Percentiles rank a stretch among this genome's conserved stretches.
These are phyloP conservation scores for Leptomonas pyrrhocoris DNA, from an alignment of 208 protist genomes.

Conservation along the genomic window DNA sequence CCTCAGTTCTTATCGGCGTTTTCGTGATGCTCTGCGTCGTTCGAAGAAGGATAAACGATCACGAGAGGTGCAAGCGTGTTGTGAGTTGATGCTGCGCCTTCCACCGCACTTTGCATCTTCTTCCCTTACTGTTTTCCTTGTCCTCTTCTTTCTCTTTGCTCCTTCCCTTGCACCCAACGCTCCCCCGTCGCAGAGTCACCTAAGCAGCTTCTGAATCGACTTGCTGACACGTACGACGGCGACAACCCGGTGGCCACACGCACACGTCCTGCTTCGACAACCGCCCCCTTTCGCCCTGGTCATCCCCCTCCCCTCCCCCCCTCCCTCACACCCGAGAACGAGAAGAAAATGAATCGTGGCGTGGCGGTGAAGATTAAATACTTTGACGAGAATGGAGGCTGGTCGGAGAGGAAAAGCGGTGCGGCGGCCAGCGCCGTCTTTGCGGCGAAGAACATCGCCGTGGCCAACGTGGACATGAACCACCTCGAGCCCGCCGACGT, in stretches of 20 bases:
- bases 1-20: too few species aligned
- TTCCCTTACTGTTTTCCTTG: slow-evolving; percentile 1
- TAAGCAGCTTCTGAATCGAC: slow-evolving; percentile 17
- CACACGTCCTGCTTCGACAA: too few species aligned
- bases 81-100: neutral
- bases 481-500: slow-evolving; percentile 46
- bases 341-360: slow-evolving; percentile 22
- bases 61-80: neutral
- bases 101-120: slow-evolving; percentile 4
- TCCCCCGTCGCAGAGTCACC: neutral
- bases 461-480: slow-evolving; percentile 70
- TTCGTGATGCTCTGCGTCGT: too few species aligned
- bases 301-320: neutral
- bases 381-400: slow-evolving; percentile 68
- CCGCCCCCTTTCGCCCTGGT: too few species aligned
- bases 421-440: slow-evolving; percentile 24
- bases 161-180: too few species aligned
- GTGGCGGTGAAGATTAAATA: slow-evolving; percentile 66
- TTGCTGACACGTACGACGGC: slow-evolving; percentile 10
- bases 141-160: slow-evolving; percentile 6
- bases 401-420: slow-evolving; percentile 54
- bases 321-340: neutral
- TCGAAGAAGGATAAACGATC: too few species aligned
- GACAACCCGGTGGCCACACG: neutral
- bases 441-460: slow-evolving; percentile 48